phyloP scores from a whole-genome alignment of 305 asterid species.

The Rubia peregrina region DNA sequence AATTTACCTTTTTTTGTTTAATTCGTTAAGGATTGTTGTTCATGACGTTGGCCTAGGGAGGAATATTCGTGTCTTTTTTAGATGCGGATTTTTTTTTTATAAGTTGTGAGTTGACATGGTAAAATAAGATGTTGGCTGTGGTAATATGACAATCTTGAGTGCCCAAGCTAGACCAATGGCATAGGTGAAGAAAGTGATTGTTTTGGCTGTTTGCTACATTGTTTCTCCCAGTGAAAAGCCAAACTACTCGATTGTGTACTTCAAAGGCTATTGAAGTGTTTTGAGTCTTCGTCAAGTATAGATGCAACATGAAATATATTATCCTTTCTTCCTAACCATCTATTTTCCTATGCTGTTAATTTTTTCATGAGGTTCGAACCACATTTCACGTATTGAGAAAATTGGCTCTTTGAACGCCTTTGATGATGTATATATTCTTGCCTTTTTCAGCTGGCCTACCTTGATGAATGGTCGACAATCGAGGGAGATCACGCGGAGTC shows the following conservation, averaged over 20 bases:
- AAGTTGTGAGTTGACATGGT: too few species aligned
- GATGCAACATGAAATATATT: not conserved
- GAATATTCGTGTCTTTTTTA: not conserved
- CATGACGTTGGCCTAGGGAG: not conserved
- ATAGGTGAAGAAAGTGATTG: not conserved
- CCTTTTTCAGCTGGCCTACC: slow-evolving; percentile 43
- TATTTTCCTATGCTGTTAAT: not conserved
- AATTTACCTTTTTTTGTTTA: not conserved
- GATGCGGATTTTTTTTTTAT: not conserved
- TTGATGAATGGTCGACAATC: slow-evolving; percentile 67
- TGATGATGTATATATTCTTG: not conserved
- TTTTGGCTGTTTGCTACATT: not conserved
- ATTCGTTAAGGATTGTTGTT: not conserved
- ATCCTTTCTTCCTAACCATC: not conserved
- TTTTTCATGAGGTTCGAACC: not conserved
- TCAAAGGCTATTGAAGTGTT: not conserved
- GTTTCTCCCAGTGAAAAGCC: not conserved
- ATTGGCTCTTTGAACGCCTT: not conserved
- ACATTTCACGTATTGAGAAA: not conserved
- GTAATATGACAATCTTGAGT: too few species aligned
- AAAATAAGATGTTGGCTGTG: too few species aligned
- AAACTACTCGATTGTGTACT: not conserved
- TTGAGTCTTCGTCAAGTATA: not conserved
- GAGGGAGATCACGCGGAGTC: slow-evolving; percentile 65
- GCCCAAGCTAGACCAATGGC: not conserved